Evolutionary conservation across 768 basidiomycete species (phyloP), one percentile per base, ranked within the genome.

Genomic region (Leucosporidium yakuticum): DNA sequence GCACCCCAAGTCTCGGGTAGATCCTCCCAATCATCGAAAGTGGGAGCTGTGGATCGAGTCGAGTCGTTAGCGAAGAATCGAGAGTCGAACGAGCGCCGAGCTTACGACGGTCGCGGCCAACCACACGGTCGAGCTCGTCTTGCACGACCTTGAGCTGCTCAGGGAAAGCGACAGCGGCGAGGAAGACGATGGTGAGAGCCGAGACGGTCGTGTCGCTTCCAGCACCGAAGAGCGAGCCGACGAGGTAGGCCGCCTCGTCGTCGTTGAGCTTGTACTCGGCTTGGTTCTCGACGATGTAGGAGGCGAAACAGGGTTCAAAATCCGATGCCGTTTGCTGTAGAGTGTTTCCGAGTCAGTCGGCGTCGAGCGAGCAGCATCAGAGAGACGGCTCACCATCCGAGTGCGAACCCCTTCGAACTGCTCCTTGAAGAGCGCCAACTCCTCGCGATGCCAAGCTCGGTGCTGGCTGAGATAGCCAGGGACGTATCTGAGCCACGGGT

Each of bases 121-220:
- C 29, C 23, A 54, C 53, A 25, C 53, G 23, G 15, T 54, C 53
- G 11, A 54, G 53, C 25, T 54, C 53, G 25, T n/a, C 53, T 54
- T 54, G 53, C n/a, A 54, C 53, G 9, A 54, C 53, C 53, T 54
- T 29, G n/a, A 54, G 25, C 53, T 54, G 25, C 11, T 54, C 53
- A 25, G 53, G 53, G 53, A 54, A 54, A 25, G 53, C 53, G 1
- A 54, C n/a, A 6, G 53, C 53, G 27, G 53, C 53, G 53, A 54
- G 53, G 53, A 54, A 29, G 53, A 54, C 29, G 9, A 29, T 54
- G 27, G n/a, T 54, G 29, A 25, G 25, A 1, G 53, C 25, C 25
- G 53, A 54, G 12, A 54, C 53, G 29, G 53, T 54, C 4, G 53
- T 54, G 53, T 54, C 53, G 53, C 25, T 29, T 25, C 53, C 53